Evolutionary conservation across 768 basidiomycete genomes (phyloP), one percentile per base, ranked within the genome.

Genomic region (Pisolithus tinctorius): DNA sequence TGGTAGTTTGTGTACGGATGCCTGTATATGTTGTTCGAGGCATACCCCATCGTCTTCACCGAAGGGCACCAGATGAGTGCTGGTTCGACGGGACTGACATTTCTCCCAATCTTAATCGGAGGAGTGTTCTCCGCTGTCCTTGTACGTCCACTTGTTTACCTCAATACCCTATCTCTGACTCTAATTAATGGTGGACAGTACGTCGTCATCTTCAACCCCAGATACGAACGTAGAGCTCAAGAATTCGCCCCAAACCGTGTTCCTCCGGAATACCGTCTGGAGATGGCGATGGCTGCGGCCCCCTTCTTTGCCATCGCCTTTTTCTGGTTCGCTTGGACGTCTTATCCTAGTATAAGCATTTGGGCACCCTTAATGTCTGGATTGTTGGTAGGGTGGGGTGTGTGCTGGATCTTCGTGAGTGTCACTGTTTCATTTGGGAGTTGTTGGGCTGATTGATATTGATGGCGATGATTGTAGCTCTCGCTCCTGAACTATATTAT

Each of bases 271-370:
- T 75, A 74, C 45, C 73, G 82, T 23, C 63, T 84, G 25, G 69
- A 72, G 45, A 66, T 75, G 42, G 74, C 73, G 0, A 67, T 84
- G 52, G 60, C 77, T 52, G 77, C 73, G 3, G 74, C 77, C 0
- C 83, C 82, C 0, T 54, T 81, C 14, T 74, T 81, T 52, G 66
- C 77, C 25, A 45, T 71, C 20, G 74, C 79, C 4, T 79, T 84
- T 63, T 85, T 86, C 65, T 83, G 83, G 83, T 82, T 86, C 59
- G 76, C 81, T 27, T 83, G 82, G 82, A 80, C 82, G 1, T 80
- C 80, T 0, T 79, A 61, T 52, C 75, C 80, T 9, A 68, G 64
- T 39, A 70, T 82, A 50, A 72, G 73, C 0, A 73, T 74, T 26
- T 81, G 77, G 77, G 75, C 65, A 0, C 83, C 82, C 1, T 66